A percentile compares a stretch with the other conserved stretches of the same genome.
These are phyloP conservation scores for Penicillium glabrum DNA, from an alignment of 2,329 filamentous ascomycete genomes.

Conservation along the genomic window DNA sequence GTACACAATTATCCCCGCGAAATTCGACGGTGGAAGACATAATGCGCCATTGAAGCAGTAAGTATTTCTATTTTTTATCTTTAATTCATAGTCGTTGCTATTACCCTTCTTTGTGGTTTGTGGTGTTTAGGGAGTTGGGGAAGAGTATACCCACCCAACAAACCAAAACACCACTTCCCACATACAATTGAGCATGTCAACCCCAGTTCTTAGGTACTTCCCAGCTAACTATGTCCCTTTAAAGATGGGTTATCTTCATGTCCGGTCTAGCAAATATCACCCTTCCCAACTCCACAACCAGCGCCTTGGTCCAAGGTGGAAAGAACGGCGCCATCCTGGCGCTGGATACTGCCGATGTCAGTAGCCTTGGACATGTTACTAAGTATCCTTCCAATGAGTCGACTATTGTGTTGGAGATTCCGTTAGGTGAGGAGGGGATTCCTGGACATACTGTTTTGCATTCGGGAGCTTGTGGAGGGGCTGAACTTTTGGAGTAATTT, in stretches of 20 bases:
- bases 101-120: not conserved
- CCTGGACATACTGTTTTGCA: slow-evolving; percentile 45
- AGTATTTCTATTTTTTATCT: slow-evolving; percentile 11
- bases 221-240: not conserved
- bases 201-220: not conserved
- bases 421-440: slow-evolving; percentile 32
- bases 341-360: slow-evolving; percentile 44
- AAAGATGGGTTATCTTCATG: slow-evolving; percentile 39
- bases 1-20: slow-evolving; percentile 39
- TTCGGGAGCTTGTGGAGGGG: slow-evolving; percentile 36
- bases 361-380: slow-evolving; percentile 43
- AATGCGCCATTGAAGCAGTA: slow-evolving; percentile 46
- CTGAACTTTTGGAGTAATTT: not conserved
- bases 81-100: not conserved
- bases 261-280: slow-evolving; percentile 45
- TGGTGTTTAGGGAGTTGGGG: not conserved
- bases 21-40: slow-evolving; percentile 43
- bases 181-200: not conserved
- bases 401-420: slow-evolving; percentile 41
- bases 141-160: not conserved
- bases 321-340: slow-evolving; percentile 45
- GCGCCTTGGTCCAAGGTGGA: slow-evolving; percentile 42
- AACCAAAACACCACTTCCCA: not conserved
- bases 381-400: slow-evolving; percentile 40
- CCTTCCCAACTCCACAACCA: slow-evolving; percentile 39